Evolutionary conservation across 768 basidiomycete genomes (phyloP), one percentile per base, ranked within the genome.

Genomic region (Termitomyces sp.): DNA sequence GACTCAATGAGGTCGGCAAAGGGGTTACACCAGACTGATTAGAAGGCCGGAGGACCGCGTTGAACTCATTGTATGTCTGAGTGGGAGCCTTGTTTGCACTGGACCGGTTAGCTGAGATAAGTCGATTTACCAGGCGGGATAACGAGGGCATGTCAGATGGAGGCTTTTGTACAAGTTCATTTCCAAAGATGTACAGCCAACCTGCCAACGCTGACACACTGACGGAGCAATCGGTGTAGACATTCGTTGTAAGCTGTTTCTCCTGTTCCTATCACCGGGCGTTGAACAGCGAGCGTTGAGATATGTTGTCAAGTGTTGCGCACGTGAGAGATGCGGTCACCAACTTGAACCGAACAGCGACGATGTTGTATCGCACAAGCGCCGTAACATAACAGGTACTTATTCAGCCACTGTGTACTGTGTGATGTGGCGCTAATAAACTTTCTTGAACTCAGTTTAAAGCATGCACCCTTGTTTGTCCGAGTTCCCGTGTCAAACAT

Each of bases 391-490:
- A 41, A 41, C n/a, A 20, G 8, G 16, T 41, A n/a, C 39, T n/a
- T 41, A n/a, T n/a, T 41, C 39, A 42, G 20, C n/a, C n/a, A n/a
- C n/a, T n/a, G n/a, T n/a, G n/a, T n/a, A n/a, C n/a, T n/a, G n/a
- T n/a, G n/a, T n/a, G n/a, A n/a, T n/a, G n/a, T n/a, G n/a, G n/a
- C n/a, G n/a, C n/a, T n/a, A n/a, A n/a, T n/a, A n/a, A n/a, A n/a
- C n/a, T n/a, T n/a, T n/a, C n/a, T n/a, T n/a, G n/a, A n/a, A n/a
- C n/a, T n/a, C n/a, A n/a, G n/a, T n/a, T n/a, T n/a, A n/a, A n/a
- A n/a, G 97, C 72, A 99, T 99, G 97, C 97, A 99, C 70, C 97
- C 97, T 8, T 98, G 96, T 71, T 79, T 98, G 53, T 98, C 97
- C 44, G 95, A 98, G 73, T 99, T 99, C 78, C 96, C 97, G n/a